These are phyloP conservation scores for Pichiaceae sp. DNA, from an alignment of 1,139 yeast species.

Conservation along the genomic window DNA sequence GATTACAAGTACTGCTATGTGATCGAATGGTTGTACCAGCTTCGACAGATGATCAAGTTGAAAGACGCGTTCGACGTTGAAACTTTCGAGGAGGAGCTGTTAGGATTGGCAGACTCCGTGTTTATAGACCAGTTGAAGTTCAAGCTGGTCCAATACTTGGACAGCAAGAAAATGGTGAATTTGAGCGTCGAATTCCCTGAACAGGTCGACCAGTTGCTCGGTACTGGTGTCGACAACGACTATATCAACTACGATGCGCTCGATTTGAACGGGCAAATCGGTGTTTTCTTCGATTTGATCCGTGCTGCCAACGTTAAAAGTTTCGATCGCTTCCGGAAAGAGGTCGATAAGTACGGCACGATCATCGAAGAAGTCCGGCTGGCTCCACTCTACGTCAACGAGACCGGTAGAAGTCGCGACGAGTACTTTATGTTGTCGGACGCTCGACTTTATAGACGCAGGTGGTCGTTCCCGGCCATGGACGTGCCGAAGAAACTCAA, in stretches of 20 bases:
- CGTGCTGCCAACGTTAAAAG: conserved; percentile 28
- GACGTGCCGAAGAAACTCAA: conserved; percentile 35
- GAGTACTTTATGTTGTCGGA: conserved; percentile 39
- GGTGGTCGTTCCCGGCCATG: conserved; percentile 26
- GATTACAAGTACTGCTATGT: conserved; percentile 33
- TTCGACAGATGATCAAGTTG: conserved; percentile 36
- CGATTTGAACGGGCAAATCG: conserved; percentile 25
- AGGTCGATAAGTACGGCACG: conserved; percentile 33
- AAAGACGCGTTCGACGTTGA: conserved; percentile 46
- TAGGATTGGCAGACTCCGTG: conserved; percentile 33
- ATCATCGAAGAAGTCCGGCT: conserved; percentile 25
- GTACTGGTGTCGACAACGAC: conserved; percentile 11
- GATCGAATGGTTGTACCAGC: conserved; percentile 42
- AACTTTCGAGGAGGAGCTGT: conserved; percentile 45
- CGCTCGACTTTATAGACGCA: conserved; percentile 35
- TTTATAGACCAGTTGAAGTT: conserved; percentile 35
- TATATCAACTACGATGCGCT: conserved; percentile 29
- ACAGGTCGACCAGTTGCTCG: conserved; percentile 19
- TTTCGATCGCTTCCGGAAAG: conserved; percentile 31
- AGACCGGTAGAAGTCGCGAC: conserved; percentile 15
- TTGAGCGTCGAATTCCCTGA: conserved; percentile 21
- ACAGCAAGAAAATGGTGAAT: conserved; percentile 18
- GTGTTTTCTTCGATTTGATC: conserved; percentile 33
- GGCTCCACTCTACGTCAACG: conserved; percentile 11
- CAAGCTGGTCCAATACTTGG: conserved; percentile 29